Evolutionary conservation across 1,139 yeast genomes (phyloP).

Genomic region (Yamadazyma trypodendri): DNA sequence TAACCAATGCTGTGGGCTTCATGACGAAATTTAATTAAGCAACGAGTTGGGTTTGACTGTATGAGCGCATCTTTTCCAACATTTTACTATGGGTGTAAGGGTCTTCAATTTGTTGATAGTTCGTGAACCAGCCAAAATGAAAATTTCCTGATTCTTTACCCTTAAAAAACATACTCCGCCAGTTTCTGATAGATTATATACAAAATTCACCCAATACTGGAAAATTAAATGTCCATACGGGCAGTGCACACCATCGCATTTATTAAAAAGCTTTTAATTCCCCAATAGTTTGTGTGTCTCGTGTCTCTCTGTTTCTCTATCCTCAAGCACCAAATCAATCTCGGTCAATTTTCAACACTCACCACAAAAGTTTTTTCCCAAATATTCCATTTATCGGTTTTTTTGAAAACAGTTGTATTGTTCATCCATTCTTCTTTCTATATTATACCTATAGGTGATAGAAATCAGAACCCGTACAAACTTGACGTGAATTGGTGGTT

Average conservation of each 20-base stretch:
- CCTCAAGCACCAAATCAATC: conserved; percentile 4
- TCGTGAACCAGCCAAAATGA: not conserved
- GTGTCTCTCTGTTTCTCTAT: not conserved
- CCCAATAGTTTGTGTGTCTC: not conserved
- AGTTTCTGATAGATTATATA: not conserved
- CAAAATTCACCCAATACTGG: too few relatives aligned
- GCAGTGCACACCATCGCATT: not conserved
- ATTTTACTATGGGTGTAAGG: conserved; percentile 4
- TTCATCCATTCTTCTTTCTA: not conserved
- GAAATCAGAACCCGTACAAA: not conserved
- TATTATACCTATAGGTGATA: not conserved
- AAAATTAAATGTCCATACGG: not conserved
- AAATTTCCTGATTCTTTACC: not conserved
- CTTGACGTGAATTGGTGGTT: not conserved
- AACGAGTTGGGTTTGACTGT: too few relatives aligned
- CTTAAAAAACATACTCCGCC: too few relatives aligned
- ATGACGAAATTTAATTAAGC: too few relatives aligned
- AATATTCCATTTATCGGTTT: not conserved
- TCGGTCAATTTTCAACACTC: conserved; percentile 6
- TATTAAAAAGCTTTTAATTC: not conserved
- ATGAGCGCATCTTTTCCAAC: too few relatives aligned
- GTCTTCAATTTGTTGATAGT: not conserved
- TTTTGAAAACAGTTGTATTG: not conserved
- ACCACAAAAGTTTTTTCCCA: conserved; percentile 5
- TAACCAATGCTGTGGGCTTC: conserved; percentile 34